Evolutionary conservation across 257 asterid genomes (phyloP), one percentile per base, ranked within the genome.

Genomic region (Solanum tarapatanum): DNA sequence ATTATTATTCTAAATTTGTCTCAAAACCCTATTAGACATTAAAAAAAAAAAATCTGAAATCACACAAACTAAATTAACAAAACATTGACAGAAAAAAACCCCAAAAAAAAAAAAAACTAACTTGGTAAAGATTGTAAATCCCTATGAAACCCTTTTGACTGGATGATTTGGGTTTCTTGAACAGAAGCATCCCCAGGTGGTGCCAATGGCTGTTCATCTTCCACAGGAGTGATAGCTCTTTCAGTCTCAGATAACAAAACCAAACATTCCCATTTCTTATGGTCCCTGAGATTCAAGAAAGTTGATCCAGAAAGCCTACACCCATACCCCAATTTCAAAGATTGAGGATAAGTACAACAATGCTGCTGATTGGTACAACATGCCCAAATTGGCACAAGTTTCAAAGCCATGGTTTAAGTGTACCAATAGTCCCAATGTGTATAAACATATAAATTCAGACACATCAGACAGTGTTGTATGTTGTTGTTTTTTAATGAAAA

Each of bases 61-160:
- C 28, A 80, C 17, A 86, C 26, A 60, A 86, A 75, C 28, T 33
- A 86, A 13, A 55, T 33, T 70, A 36, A 7, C 41, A 51, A 62
- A 23, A 87, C 30, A 84, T 80, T 55, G 14, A 62, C 30, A n/a
- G 51, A 74, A 12, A 23, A 35, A n/a, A 12, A 32, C 26, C 26
- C 26, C 7, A 14, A 75, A 48, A 76, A 4, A 45, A n/a, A 58
- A 68, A 87, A 86, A 58, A 26, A 92, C 98, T 90, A 80, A 97
- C 99, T 97, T 58, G 99, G 99, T 80, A 96, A 94, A 85, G 91
- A 90, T 89, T 91, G 95, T 83, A 95, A 90, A 88, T 95, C 98
- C 90, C 88, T 93, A 89, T 94, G 98, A 91, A 90, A 94, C 30
- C 87, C 91, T 58, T 90, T 84, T 39, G 94, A 51, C 21, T 68